A percentile compares a stretch with the other conserved stretches of the same genome.
Evolutionary conservation across 2,329 filamentous ascomycete species (phyloP).

Genomic region (Rugonectria rugulosa): DNA sequence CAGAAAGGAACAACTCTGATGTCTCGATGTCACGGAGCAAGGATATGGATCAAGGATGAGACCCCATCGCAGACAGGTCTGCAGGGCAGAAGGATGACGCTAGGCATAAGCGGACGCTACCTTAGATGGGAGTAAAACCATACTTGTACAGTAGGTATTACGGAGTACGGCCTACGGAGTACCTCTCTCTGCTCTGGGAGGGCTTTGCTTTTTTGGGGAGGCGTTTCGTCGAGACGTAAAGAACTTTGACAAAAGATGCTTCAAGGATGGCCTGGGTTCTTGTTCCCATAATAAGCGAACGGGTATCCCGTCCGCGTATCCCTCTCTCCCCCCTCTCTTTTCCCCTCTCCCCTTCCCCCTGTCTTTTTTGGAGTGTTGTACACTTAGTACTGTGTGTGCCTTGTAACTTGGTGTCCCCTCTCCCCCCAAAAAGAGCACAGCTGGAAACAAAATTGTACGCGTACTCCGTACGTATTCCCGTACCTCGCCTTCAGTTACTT

Average conservation of each 20-base stretch:
- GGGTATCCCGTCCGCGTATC: constrained; percentile 9
- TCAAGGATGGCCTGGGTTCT: background rate
- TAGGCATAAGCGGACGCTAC: too few relatives aligned
- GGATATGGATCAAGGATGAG: constrained; percentile 3
- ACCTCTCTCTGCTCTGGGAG: too few relatives aligned
- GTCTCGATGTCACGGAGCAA: background rate
- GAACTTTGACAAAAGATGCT: background rate
- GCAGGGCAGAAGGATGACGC: too few relatives aligned
- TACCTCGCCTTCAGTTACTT: too few relatives aligned
- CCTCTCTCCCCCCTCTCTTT: background rate
- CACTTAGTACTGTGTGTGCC: background rate
- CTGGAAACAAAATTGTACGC: too few relatives aligned
- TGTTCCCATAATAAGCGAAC: too few relatives aligned
- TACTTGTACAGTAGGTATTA: too few relatives aligned
- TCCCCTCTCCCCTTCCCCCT: background rate
- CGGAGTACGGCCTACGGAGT: too few relatives aligned
- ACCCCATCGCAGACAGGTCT: background rate
- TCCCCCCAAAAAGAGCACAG: too few relatives aligned
- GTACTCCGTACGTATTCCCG: too few relatives aligned
- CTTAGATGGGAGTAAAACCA: too few relatives aligned
- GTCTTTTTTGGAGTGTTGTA: background rate
- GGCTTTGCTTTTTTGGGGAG: too few relatives aligned
- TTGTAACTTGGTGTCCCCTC: background rate
- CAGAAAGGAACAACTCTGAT: background rate
- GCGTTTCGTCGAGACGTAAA: background rate